Conservation (phyloP, 108 stramenopile genomes). For the Schizochytrium sp. region DNA sequence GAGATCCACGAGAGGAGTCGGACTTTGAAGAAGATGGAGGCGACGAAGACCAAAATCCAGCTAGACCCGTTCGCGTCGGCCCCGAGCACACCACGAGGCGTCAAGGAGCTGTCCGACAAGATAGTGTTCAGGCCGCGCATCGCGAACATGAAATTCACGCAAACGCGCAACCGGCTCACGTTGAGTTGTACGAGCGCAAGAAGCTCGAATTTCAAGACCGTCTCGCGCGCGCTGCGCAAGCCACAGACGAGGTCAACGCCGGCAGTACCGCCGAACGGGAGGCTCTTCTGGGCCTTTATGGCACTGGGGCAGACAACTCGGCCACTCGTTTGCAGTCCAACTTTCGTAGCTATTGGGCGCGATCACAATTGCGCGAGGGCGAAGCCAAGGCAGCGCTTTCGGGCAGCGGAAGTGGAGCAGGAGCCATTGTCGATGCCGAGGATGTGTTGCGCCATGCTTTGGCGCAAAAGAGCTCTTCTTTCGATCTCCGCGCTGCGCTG, state of each 20-base stretch:
- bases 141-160: not conserved
- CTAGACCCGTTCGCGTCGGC: not conserved
- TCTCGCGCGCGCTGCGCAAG: not conserved
- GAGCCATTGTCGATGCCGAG: not conserved
- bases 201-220: not conserved
- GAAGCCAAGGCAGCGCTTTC: not conserved
- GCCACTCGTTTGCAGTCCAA: not conserved
- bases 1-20: not conserved
- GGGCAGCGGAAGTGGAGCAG: not conserved
- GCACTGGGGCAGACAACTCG: not conserved
- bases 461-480: not conserved
- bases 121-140: no score
- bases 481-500: not conserved
- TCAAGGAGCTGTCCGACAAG: no score
- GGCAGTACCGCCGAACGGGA: slow-evolving; percentile 7
- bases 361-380: not conserved
- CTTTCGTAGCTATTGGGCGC: not conserved
- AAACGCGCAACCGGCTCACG: not conserved
- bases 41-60: not conserved
- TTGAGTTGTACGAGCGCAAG: not conserved
- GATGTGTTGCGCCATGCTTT: not conserved
- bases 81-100: not conserved
- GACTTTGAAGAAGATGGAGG: not conserved
- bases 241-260: not conserved
- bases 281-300: not conserved